These are phyloP conservation scores for Canavalia gladiata DNA, from an alignment of 306 rosid species.

Conservation along the genomic window DNA sequence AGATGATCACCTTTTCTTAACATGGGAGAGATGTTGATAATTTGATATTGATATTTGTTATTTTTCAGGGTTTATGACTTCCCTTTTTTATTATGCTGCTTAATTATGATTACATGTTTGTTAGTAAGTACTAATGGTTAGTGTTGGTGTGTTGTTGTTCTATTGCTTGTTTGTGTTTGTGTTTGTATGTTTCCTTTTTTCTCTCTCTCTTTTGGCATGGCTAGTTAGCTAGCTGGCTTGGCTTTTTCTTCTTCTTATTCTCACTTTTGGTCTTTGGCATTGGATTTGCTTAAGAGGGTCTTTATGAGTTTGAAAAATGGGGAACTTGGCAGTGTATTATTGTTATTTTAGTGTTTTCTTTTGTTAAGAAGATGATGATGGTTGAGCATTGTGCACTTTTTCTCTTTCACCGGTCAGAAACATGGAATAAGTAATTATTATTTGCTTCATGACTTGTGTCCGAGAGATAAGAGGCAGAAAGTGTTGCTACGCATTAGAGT, in stretches of 20 bases:
- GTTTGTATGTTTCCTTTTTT: neutral
- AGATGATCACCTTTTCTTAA: conserved; percentile 43
- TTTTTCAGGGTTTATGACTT: conserved; percentile 30
- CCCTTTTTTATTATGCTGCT: neutral
- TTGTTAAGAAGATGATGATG: neutral
- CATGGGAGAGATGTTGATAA: conserved; percentile 54
- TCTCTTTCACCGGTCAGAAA: conserved; percentile 44
- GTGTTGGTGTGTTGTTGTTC: neutral
- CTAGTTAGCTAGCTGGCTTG: neutral
- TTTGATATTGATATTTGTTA: conserved; percentile 37
- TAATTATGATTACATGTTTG: neutral
- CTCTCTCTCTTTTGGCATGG: neutral
- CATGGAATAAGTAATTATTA: conserved; percentile 37
- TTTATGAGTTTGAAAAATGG: neutral
- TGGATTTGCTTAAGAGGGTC: neutral
- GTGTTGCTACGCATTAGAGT: conserved; percentile 52
- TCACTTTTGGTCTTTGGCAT: conserved; percentile 17
- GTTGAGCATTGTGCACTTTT: conserved; percentile 17
- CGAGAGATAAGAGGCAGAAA: conserved; percentile 83
- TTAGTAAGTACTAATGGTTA: neutral
- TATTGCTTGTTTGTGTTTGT: neutral
- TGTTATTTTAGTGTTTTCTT: conserved; percentile 7
- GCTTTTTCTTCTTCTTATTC: neutral
- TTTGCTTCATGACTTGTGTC: conserved; percentile 59
- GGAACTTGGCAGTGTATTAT: conserved; percentile 6